Base-by-base conservation (phyloP, 306 rosid genomes). In the Pueraria montana region DNA sequence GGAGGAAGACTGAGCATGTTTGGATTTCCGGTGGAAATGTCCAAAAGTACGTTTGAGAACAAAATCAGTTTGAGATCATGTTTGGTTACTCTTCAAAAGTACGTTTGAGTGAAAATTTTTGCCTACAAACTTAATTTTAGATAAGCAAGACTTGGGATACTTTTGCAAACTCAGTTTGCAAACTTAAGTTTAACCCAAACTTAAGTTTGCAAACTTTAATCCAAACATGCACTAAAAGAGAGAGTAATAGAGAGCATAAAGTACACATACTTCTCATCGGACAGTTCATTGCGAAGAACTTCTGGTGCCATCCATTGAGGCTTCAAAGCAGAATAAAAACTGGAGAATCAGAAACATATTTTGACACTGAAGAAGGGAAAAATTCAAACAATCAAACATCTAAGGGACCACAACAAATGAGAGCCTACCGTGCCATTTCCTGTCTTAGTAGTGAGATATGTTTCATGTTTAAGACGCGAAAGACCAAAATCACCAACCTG, bases 291-390 rank as follows among this genome's bases (percentile, higher is more conserved):
- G 10, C 90, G 90, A 71, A 87, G 90, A 77, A 81, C 86, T 81
- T 87, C 90, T 3, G 90, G 90, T 30, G 90, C 90, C 90, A 87
- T 87, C 90, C 90, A 87, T 82, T 87, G 88, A 84, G 90, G 88
- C 90, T 87, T 77, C 55, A 76, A 72, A 58, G 59, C 58, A 24
- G 65, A 68, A 52, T 62, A 72, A 49, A 52, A 11, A 40, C 10
- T n/a, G 63, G 49, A 69, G 61, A 84, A 71, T 84, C 78, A 81
- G 86, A 18, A 36, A 58, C 71, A 56, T 67, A 70, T 58, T 76
- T 71, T 50, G 42, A 84, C 23, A n/a, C 50, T 23, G n/a, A 8
- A 42, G 65, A 46, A 84, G 67, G 63, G 7, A 36, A 24, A 53
- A 34, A 20, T 63, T 76, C 56, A 84, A 72, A 49, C 59, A 75